These are phyloP conservation scores for Eucalyptus regnans DNA, from an alignment of 345 rosid genomes.

Conservation along the genomic window DNA sequence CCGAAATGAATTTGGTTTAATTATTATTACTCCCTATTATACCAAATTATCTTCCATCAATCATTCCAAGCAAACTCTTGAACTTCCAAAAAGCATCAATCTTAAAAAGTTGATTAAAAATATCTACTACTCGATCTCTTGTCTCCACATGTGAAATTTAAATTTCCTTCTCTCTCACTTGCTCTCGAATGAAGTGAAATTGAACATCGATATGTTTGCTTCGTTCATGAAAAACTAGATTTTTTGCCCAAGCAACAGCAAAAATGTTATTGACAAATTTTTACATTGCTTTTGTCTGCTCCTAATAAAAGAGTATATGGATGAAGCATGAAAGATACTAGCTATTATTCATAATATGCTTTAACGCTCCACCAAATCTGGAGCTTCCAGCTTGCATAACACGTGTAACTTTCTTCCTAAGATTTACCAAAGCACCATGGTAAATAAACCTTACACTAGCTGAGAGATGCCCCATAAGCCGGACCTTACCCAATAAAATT, in stretches of 20 bases:
- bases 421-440: no score
- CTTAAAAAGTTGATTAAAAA: not conserved
- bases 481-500: not conserved
- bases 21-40: no score
- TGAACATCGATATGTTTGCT: not conserved
- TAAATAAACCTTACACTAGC: not conserved
- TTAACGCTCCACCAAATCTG: no score
- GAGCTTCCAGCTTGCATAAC: no score
- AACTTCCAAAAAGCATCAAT: no score
- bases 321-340: no score
- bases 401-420: no score
- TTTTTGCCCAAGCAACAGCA: not conserved
- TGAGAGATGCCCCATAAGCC: not conserved
- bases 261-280: not conserved
- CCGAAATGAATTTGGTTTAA: not conserved
- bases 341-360: no score
- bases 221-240: no score
- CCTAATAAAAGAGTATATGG: not conserved
- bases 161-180: not conserved
- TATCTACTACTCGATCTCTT: no score
- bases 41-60: no score
- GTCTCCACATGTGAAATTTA: not conserved
- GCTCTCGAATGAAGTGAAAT: not conserved
- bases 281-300: not conserved
- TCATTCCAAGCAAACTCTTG: no score